Conservation (phyloP, 164 flowering plant genomes). For the Umbilicus rupestris region DNA sequence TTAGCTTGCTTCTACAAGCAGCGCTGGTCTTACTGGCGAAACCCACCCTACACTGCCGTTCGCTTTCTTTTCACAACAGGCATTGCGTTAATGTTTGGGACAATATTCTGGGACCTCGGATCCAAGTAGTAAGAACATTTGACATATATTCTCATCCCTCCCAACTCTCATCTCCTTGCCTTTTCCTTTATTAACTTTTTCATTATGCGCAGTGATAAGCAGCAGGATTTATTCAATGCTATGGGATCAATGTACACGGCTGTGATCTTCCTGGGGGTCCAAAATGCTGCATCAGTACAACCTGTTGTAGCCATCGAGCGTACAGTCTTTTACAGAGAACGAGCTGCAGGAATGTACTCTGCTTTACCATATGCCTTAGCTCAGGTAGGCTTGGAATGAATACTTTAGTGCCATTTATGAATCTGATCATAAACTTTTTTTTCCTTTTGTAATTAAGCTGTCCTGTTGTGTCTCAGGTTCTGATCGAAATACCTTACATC, state of each 20-base stretch:
- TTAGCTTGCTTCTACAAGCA: constrained; percentile 42
- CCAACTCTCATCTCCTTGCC: neutral
- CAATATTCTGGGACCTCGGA: constrained; percentile 39
- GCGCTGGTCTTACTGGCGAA: constrained; percentile 37
- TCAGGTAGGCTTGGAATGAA: constrained; percentile 21
- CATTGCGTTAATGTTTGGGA: constrained; percentile 28
- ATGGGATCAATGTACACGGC: constrained; percentile 40
- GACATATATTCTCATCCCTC: neutral
- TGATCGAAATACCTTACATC: constrained; percentile 35
- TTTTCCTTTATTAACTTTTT: neutral
- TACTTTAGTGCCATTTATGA: neutral
- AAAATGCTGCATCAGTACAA: constrained; percentile 28
- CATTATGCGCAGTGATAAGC: constrained; percentile 17
- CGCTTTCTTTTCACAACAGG: constrained; percentile 23
- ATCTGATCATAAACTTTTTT: neutral
- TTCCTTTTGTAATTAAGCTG: neutral
- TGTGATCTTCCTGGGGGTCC: constrained; percentile 29
- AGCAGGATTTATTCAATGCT: constrained; percentile 32
- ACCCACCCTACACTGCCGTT: constrained; percentile 34
- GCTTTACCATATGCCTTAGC: constrained; percentile 35
- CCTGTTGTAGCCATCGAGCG: constrained; percentile 35
- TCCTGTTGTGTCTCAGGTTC: constrained; percentile 17
- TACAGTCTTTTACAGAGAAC: constrained; percentile 37
- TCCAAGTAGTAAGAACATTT: constrained; percentile 19
- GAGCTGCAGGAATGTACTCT: constrained; percentile 43